Evolutionary conservation across 345 rosid species (phyloP), one percentile per base, ranked within the genome.

Genomic region (Angophora floribunda): DNA sequence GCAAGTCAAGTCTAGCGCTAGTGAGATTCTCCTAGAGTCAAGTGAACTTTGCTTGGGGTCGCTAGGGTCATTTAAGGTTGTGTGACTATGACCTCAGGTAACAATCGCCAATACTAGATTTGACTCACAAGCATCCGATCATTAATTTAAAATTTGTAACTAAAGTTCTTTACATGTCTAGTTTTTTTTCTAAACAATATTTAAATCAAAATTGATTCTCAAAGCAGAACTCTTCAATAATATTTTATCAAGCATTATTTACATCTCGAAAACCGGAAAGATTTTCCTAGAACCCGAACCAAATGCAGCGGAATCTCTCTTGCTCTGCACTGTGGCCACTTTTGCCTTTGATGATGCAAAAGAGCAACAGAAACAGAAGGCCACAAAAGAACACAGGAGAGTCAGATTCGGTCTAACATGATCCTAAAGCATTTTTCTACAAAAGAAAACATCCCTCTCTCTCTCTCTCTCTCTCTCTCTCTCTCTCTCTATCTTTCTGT

Each of bases 351-450:
- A 51, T 87, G 88, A 87, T 87, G 88, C 88, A 78, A 6, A 45
- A 78, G 79, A 41, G 86, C 53, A 78, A 36, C 88, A 10, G 51
- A 32, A 87, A 87, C 52, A 87, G 52, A 87, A 61, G 28, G 52
- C 41, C 41, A 19, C 82, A 0, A 70, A 36, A 75, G 82, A 9
- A 75, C 47, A 36, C 7, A 70, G 82, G 82, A 19, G 82, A 19
- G 82, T 17, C 36, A 1, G 49, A 36, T 19, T 70, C 47, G 49
- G 24, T 17, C 26, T 17, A 9, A 67, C 9, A 36, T 36, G 80
- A 36, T 70, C 5, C 7, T 36, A 32, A 16, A 70, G 11, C 47
- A 32, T 17, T 67, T 36, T 36, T 6, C 4, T 6, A 70, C 36
- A 5, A 11, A 17, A 32, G 1, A 17, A 36, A 36, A 36, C 26